These are phyloP conservation scores for Saccharomycopsis fibuligera DNA, from an alignment of 805 yeast species.

Conservation along the genomic window DNA sequence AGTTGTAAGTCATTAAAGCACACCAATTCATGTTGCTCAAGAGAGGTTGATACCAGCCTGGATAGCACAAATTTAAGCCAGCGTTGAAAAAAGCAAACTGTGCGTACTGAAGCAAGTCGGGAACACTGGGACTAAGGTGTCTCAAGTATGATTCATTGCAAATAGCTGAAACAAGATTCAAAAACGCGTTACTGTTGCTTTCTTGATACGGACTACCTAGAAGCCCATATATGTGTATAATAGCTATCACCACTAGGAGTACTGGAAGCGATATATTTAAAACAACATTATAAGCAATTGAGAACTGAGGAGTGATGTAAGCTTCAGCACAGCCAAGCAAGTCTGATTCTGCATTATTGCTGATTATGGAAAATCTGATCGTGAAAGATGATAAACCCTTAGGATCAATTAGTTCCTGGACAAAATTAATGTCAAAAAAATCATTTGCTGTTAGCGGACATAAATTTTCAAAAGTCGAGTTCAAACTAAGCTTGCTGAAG, in stretches of 20 bases:
- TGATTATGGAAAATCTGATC: slow-evolving; percentile 35
- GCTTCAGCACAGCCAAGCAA: slow-evolving; percentile 43
- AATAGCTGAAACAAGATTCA: slow-evolving; percentile 48
- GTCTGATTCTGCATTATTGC: slow-evolving; percentile 32
- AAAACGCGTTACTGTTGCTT: slow-evolving; percentile 41
- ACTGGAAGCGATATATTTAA: slow-evolving; percentile 35
- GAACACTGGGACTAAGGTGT: slow-evolving; percentile 49
- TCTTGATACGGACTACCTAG: slow-evolving; percentile 54
- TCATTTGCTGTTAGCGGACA: slow-evolving; percentile 29
- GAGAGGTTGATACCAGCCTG: slow-evolving; percentile 57
- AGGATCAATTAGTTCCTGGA: slow-evolving; percentile 23
- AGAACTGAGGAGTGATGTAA: slow-evolving; percentile 44
- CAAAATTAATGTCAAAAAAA: slow-evolving; percentile 25
- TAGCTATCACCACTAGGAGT: slow-evolving; percentile 34
- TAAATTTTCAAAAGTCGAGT: slow-evolving; percentile 9
- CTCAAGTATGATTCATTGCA: slow-evolving; percentile 51
- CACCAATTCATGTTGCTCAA: slow-evolving; percentile 49
- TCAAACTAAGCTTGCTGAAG: background rate
- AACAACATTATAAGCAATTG: slow-evolving; percentile 33
- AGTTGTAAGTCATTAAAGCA: slow-evolving; percentile 35
- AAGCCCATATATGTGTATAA: slow-evolving; percentile 31
- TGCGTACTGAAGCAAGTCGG: slow-evolving; percentile 43
- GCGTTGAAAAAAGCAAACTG: slow-evolving; percentile 56
- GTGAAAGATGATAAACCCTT: slow-evolving; percentile 41
- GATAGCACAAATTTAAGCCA: slow-evolving; percentile 49